Base-by-base conservation (phyloP, 306 rosid genomes). In the Trichosanthes truncata region DNA sequence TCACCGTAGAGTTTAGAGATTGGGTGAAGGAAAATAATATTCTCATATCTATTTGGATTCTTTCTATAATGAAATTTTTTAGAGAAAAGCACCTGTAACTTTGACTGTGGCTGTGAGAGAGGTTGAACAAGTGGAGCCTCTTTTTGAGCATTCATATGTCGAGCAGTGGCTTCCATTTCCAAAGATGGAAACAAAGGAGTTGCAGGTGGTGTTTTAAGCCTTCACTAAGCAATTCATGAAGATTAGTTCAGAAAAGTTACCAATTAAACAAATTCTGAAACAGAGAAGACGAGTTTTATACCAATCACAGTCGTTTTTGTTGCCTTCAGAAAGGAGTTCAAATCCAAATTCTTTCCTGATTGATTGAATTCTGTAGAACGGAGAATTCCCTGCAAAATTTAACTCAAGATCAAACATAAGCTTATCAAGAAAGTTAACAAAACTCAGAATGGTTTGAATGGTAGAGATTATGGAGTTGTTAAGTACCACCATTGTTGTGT, bases 171-270 rank as follows among this genome's bases (percentile, higher is more conserved):
- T 76, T 94, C 97, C 97, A 92, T 94, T 86, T 94, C 98, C 18
- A 94, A 86, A 38, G 97, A 94, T 62, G 96, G 93, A 79, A 94
- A 94, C 8, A 94, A 83, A 33, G 97, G 98, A 83, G 97, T 94
- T 84, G 96, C 91, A 0, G 98, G 98, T 11, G 98, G 98, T 48
- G 98, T 94, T 88, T 89, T 94, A 31, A 94, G 84, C 98, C 98
- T 94, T 33, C 38, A 60, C 21, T 21, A 60, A 12, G 40, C 55
- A 46, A 11, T 25, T 26, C 48, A 65, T 23, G 53, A 20, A 77
- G 26, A 55, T 10, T 1, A 53, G 52, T 35, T 36, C 8, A 77
- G 36, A 38, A 77, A n/a, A 12, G 23, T 33, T 21, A 77, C 46
- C 68, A 12, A 76, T 26, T 10, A n/a, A 55, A 55, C 26, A 36